phyloP scores from a whole-genome alignment of 192 early-diverging fungal genomes.

The Chytriomyces confervae region DNA sequence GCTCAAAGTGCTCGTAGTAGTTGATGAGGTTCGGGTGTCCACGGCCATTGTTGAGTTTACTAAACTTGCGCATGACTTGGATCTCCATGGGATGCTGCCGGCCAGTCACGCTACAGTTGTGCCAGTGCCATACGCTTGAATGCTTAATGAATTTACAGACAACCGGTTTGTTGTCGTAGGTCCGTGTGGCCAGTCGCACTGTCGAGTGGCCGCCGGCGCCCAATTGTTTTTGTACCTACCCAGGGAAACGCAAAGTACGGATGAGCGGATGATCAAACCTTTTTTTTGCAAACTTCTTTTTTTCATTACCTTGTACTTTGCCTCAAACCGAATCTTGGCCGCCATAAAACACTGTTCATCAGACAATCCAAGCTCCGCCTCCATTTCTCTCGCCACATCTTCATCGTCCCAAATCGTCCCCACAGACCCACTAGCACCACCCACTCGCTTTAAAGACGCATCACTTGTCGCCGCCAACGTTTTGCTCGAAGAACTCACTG shows the following conservation, averaged over 20 bases:
- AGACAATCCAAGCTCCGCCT: slow-evolving; percentile 10
- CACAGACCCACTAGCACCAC: background rate
- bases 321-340: slow-evolving; percentile 31
- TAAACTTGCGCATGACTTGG: slow-evolving; percentile 48
- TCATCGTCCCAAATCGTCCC: slow-evolving; percentile 30
- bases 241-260: background rate
- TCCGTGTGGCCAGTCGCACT: slow-evolving; percentile 48
- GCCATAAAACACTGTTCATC: slow-evolving; percentile 30
- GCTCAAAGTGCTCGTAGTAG: slow-evolving; percentile 53
- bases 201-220: slow-evolving; percentile 63
- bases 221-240: slow-evolving; percentile 48
- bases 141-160: slow-evolving; percentile 56
- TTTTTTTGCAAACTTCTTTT: background rate
- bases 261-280: background rate
- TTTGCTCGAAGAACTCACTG: background rate
- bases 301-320: slow-evolving; percentile 22
- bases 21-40: slow-evolving; percentile 42
- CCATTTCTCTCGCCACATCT: slow-evolving; percentile 21
- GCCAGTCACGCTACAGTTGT: background rate
- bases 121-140: slow-evolving; percentile 61
- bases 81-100: slow-evolving; percentile 51
- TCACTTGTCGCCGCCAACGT: background rate
- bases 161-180: slow-evolving; percentile 32
- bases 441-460: background rate
- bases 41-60: slow-evolving; percentile 8